Base-by-base conservation (phyloP, 1,139 yeast genomes). In the Sugiyamaella grinbergsii region DNA sequence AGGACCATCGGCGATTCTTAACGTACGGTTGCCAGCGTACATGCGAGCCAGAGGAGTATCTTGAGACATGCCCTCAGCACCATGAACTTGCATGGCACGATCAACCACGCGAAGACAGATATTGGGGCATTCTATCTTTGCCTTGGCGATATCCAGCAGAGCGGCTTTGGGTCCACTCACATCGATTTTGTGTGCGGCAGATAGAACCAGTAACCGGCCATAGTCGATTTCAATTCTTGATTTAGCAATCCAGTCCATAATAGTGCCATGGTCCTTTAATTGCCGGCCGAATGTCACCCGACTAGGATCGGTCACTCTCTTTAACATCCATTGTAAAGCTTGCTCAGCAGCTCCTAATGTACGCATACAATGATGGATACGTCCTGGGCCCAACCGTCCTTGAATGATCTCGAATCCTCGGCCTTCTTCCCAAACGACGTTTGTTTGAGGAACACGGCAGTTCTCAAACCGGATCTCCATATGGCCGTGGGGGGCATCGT, bases 401-500 rank as follows among this genome's bases (percentile, higher is more conserved):
- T 83, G 89, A 59, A 83, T 80, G 59, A 83, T 75, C 58, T 80
- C 84, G 63, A 83, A 83, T 0, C 89, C 90, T 54, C 77, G 75
- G 38, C 88, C 87, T 40, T 69, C 71, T n/a, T 66, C 71, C 28
- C 62, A 58, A 8, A 69, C 63, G 40, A 73, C 75, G 34, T 71
- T 70, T 59, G 80, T 67, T 18, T 77, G 65, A 3, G 82, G 76
- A 8, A 82, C 75, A 54, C 75, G 80, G 58, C 74, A 78, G 62
- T 79, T 69, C 39, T 72, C 68, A 64, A 83, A 83, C 47, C 69
- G 71, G 56, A 83, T 74, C 64, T 83, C 88, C 70, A 80, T 78
- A 62, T 83, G 89, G 7, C 89, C 89, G 62, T 83, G 88, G 5
- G 89, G 89, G 31, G 87, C 87, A 62, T 82, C 88, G 60, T 82